Conservation (phyloP, 331 rosid species). For the Malus hybrid region DNA sequence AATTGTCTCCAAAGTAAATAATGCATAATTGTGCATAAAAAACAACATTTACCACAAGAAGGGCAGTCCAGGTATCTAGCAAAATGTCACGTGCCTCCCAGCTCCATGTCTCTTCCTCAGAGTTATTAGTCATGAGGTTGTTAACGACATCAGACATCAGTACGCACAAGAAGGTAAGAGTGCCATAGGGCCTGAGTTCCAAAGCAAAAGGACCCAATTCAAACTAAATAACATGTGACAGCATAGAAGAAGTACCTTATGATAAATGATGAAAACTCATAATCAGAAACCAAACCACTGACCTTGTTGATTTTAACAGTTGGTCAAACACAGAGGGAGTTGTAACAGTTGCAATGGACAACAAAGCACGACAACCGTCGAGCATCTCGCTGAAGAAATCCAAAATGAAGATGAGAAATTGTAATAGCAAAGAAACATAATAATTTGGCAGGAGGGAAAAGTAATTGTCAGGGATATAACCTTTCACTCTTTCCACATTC, state of each 20-base stretch:
- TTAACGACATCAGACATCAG: conserved; percentile 83
- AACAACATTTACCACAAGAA: conserved; percentile 53
- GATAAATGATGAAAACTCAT: background rate
- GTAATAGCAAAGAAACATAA: background rate
- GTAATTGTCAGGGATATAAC: conserved; percentile 29
- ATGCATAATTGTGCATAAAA: background rate
- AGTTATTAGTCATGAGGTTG: conserved; percentile 51
- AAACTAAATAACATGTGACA: background rate
- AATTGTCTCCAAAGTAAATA: background rate
- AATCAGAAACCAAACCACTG: conserved; percentile 4
- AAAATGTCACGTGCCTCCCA: conserved; percentile 93
- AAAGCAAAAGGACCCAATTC: conserved; percentile 15
- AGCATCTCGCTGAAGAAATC: conserved; percentile 75
- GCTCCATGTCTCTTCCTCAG: conserved; percentile 88
- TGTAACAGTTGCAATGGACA: conserved; percentile 74
- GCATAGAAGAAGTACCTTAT: background rate
- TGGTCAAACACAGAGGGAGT: conserved; percentile 63
- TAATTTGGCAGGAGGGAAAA: background rate
- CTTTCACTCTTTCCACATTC: conserved; percentile 83
- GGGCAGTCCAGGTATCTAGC: conserved; percentile 84
- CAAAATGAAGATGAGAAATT: conserved; percentile 19
- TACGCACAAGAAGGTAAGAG: conserved; percentile 61
- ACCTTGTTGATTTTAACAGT: conserved; percentile 69
- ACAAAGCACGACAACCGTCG: conserved; percentile 92
- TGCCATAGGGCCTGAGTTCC: conserved; percentile 66